Evolutionary conservation across 139 green algal species (phyloP), one percentile per base, ranked within the genome.

Genomic region (Chlorella sp.): DNA sequence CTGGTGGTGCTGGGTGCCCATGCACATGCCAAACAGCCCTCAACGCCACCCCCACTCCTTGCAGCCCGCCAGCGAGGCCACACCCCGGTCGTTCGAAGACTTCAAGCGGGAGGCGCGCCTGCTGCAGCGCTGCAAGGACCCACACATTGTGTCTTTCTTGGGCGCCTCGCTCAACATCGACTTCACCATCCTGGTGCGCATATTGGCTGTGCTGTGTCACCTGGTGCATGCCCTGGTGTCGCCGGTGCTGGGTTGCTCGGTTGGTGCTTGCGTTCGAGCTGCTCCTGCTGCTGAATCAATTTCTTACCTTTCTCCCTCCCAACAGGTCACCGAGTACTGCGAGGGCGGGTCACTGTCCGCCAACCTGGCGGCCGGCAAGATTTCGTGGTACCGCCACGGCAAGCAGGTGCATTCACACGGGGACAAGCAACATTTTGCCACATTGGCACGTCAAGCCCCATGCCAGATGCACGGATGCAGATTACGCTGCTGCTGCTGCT

Each of bases 61-160:
- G 67, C 67, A 74, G 67, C 67, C 71, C 25, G 39, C 39, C 71
- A 32, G 30, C 26, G 71, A 78, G 25, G 7, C 72, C 7, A 39
- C 26, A 26, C n/a, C 20, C n/a, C 12, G 28, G 3, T 16, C 12
- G 44, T n/a, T 36, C 2, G 75, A 68, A 5, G 75, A 82, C 7
- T 71, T 82, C 23, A 18, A 34, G 56, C 39, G 56, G 39, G 86
- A 92, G 65, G 83, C 88, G 4, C 60, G 44, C 57, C 79, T 89
- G 28, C 57, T 92, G 60, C 39, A 65, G n/a, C 80, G 68, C 38
- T 83, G 78, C 60, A 81, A 84, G 51, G 85, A 91, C 68, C n/a
- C 23, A 11, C 89, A 92, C 86, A 89, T 92, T 25, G 69, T 75
- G 7, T n/a, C 69, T 25, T 75, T 75, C 38, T 9, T 75, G 69